phyloP scores from a whole-genome alignment of 257 asterid species.

The Scutellaria barbata region DNA sequence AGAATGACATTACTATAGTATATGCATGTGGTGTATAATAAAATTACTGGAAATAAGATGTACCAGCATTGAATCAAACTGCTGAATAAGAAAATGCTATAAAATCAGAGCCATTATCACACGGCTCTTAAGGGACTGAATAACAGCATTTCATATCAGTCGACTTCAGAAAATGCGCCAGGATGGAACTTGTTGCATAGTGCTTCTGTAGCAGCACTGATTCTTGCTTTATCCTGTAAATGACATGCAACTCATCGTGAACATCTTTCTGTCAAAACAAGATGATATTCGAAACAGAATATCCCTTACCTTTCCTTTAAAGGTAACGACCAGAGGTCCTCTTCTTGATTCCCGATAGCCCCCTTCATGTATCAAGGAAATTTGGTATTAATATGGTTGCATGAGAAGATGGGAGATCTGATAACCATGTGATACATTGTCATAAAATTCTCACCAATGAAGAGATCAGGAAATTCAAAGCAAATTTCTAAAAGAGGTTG shows the following conservation, averaged over 20 bases:
- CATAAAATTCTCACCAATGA: conserved; percentile 53
- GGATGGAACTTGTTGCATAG: conserved; percentile 50
- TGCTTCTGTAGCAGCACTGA: conserved; percentile 55
- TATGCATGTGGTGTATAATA: no score
- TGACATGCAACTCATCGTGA: not conserved
- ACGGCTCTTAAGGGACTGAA: no score
- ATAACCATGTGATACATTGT: not conserved
- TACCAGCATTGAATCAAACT: no score
- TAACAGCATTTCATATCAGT: conserved; percentile 27
- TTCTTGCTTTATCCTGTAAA: conserved; percentile 55
- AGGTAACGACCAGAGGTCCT: conserved; percentile 60
- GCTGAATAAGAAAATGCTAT: no score
- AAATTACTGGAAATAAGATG: no score
- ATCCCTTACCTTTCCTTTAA: conserved; percentile 66
- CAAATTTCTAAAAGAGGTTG: conserved; percentile 62
- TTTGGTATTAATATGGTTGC: not conserved
- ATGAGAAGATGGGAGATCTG: conserved; percentile 12
- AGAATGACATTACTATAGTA: no score
- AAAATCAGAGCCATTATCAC: no score
- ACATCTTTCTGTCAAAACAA: conserved; percentile 9
- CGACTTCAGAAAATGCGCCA: conserved; percentile 50
- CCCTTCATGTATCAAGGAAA: conserved; percentile 47
- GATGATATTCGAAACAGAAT: not conserved
- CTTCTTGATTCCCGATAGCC: conserved; percentile 66
- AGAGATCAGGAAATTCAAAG: conserved; percentile 62